A percentile compares a stretch with the other conserved stretches of the same genome.
Conservation (phyloP, 2,329 filamentous ascomycete species). For the Cladophialophora exuberans region DNA sequence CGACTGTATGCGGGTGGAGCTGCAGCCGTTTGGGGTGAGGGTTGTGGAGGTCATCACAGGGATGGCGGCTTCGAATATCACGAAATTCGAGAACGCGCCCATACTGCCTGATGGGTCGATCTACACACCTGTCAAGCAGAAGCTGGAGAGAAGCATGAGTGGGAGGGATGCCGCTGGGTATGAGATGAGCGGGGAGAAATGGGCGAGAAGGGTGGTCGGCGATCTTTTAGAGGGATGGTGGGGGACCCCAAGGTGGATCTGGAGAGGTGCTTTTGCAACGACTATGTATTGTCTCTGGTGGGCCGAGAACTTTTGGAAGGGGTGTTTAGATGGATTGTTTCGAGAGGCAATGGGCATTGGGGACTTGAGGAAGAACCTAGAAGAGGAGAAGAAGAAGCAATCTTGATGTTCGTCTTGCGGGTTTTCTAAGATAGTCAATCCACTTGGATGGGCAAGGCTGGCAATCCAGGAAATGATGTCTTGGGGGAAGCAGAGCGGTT, state of each 20-base stretch:
- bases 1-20: background rate
- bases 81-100: background rate
- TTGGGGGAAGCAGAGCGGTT: too few relatives aligned
- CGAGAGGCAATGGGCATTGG: background rate
- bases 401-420: background rate
- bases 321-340: background rate
- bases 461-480: too few relatives aligned
- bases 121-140: background rate
- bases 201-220: background rate
- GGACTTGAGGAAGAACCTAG: background rate
- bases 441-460: too few relatives aligned
- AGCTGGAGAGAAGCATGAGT: background rate
- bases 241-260: conserved; percentile 3
- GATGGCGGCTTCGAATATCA: background rate
- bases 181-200: background rate
- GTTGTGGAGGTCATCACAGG: background rate
- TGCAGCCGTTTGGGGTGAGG: background rate
- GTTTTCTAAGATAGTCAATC: too few relatives aligned
- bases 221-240: background rate
- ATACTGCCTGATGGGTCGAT: background rate
- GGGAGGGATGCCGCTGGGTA: background rate
- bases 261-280: conserved; percentile 1
- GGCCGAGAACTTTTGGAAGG: background rate
- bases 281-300: background rate
- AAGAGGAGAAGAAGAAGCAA: background rate